Base-by-base conservation (phyloP, 208 protist genomes). In the Trypanosomatidae sp. region DNA sequence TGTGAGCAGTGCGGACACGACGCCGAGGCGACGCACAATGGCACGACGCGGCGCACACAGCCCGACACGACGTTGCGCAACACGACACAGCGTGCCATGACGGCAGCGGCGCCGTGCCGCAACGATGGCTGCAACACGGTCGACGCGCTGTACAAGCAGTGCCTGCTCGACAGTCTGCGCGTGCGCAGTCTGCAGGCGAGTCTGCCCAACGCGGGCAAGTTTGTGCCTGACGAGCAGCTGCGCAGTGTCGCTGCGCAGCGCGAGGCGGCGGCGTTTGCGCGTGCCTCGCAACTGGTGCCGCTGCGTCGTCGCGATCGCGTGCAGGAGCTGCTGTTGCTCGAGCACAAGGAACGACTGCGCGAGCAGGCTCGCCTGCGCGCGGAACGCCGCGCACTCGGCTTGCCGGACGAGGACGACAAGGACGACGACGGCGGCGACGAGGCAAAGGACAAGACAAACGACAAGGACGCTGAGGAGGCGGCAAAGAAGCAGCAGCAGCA, bases 281-380 rank as follows among this genome's bases (percentile, higher is more conserved):
- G 60, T n/a, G 56, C 68, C 10, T 67, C 75, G 6, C 30, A 71
- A 22, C 49, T 73, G 21, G 72, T 92, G 35, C 78, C 83, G 7
- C 51, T 92, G 53, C 83, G 83, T 16, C 78, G 83, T 45, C 83
- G 83, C 33, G 83, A 92, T 48, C 83, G 76, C 45, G 65, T 92
- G 23, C 66, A 92, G 70, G 78, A 87, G 58, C 66, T 92, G 19
- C 64, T 92, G 13, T 43, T 92, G 42, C 71, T 92, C 46, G 78
- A 92, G 50, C 64, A 86, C 63, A 85, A 87, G 56, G 52, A 62
- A 8, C 74, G 83, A 8, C 56, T 87, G 4, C 49, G 47, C 35
- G 60, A 71, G 51, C 67, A 92, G 57, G 62, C 53, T 10, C 55
- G 69, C 8, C 54, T 81, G 19, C 71, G 78, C 6, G 61, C 48